These are phyloP conservation scores for Phialophora verrucosa DNA, from an alignment of 2,329 filamentous ascomycete genomes.

Conservation along the genomic window DNA sequence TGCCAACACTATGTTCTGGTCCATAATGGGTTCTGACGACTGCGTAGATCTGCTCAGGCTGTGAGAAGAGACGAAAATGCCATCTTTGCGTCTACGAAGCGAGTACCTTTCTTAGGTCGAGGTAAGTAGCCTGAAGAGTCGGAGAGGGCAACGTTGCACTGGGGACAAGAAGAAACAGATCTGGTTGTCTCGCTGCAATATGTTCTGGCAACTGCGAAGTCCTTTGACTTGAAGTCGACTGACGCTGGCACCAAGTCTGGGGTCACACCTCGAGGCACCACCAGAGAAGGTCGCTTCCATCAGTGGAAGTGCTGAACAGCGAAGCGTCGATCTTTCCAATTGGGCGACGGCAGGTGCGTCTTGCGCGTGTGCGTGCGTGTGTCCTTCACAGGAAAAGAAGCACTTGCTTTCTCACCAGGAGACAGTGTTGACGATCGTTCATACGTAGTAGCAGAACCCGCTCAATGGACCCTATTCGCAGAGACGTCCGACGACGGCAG, in stretches of 20 bases:
- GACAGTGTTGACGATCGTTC: neutral
- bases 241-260: neutral
- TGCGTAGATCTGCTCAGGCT: neutral
- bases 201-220: neutral
- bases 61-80: neutral
- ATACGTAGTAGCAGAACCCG: neutral
- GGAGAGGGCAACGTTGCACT: neutral
- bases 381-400: neutral
- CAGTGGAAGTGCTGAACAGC: neutral
- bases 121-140: neutral
- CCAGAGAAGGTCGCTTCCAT: neutral
- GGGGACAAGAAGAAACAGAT: neutral
- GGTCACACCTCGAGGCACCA: neutral
- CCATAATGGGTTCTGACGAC: neutral
- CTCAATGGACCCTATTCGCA: neutral
- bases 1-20: neutral
- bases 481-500: neutral
- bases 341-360: neutral
- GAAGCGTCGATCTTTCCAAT: neutral
- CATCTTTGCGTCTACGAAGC: neutral
- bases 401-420: neutral
- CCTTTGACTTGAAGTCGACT: neutral
- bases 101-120: neutral
- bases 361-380: neutral
- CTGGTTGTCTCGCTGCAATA: neutral